Conservation (phyloP, 805 yeast genomes). For the Candida saitoana region DNA sequence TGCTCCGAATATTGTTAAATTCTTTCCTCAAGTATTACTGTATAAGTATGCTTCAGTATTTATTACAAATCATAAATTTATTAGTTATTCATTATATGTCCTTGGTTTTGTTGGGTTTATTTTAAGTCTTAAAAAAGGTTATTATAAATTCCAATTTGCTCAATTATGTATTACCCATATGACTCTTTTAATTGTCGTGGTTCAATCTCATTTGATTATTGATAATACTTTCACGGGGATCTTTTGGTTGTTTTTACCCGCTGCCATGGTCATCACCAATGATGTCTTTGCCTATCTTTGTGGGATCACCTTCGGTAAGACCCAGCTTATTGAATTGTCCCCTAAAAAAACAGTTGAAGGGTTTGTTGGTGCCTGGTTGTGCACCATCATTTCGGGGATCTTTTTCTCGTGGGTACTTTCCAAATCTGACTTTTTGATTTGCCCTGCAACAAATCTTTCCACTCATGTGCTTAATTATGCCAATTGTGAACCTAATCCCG, state of each 20-base stretch:
- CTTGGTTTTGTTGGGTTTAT: constrained; percentile 89
- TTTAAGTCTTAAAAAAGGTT: constrained; percentile 82
- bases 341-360: constrained; percentile 99
- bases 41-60: constrained; percentile 53
- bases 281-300: constrained; percentile 96
- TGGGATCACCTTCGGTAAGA: constrained; percentile 93
- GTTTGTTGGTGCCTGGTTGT: constrained; percentile 95
- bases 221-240: constrained; percentile 85
- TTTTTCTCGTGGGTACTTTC: constrained; percentile 61
- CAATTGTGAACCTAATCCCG: constrained; percentile 80
- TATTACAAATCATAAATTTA: constrained; percentile 75
- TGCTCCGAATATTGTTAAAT: constrained; percentile 74
- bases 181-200: constrained; percentile 83
- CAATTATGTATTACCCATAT: constrained; percentile 92
- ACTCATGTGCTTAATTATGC: constrained; percentile 59
- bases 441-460: constrained; percentile 74
- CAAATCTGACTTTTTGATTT: constrained; percentile 70
- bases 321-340: constrained; percentile 87
- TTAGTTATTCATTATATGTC: constrained; percentile 79
- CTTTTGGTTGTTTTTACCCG: constrained; percentile 92
- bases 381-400: constrained; percentile 75
- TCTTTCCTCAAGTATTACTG: constrained; percentile 54
- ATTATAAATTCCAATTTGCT: constrained; percentile 86
- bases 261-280: constrained; percentile 85
- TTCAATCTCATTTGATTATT: constrained; percentile 91